Base-by-base conservation (phyloP, 495 filamentous ascomycete species). In the Cudoniella acicularis region DNA sequence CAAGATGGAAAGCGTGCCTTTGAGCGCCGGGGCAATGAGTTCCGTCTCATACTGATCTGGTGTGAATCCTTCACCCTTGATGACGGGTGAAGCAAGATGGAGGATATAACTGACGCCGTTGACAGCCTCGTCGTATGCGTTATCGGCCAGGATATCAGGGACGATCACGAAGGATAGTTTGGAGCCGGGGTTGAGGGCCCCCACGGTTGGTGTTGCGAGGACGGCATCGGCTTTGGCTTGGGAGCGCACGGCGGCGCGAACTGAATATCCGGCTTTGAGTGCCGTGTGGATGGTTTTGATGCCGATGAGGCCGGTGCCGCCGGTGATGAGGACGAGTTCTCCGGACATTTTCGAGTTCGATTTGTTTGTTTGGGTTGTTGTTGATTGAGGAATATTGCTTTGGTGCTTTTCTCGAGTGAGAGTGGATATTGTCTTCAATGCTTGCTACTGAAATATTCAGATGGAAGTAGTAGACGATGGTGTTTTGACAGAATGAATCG, bases 61-160 rank as follows among this genome's bases (percentile, higher is more conserved):
- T 20, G 57, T 40, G 13, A 55, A 48, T 1, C 26, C 53, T 41
- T 62, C 48, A 21, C 53, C 53, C 36, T 57, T 62, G 46, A 52
- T 52, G 26, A 52, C 74, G 51, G 81, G 79, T 42, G 78, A 79
- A 1, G 82, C 80, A 25, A 79, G 63, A 61, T 85, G 81, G 56
- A 83, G 73, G 54, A 82, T 70, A 57, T 75, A 75, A 22, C 70
- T 75, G 0, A 74, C 77, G 30, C 69, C 78, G 40, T 77, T 66
- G 22, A 79, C 70, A 10, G 75, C 77, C 20, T 72, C 53, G 52
- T 79, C 72, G 61, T 76, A 83, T 11, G 76, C 77, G 8, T 70
- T 72, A 0, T 71, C 59, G 1, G 62, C 66, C 1, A 72, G 55
- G 45, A 83, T 73, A 59, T 83, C 78, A 26, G 79, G 75, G 1